These are phyloP conservation scores for Globisporangium iwayamae DNA, from an alignment of 352 stramenopile genomes.

Conservation along the genomic window DNA sequence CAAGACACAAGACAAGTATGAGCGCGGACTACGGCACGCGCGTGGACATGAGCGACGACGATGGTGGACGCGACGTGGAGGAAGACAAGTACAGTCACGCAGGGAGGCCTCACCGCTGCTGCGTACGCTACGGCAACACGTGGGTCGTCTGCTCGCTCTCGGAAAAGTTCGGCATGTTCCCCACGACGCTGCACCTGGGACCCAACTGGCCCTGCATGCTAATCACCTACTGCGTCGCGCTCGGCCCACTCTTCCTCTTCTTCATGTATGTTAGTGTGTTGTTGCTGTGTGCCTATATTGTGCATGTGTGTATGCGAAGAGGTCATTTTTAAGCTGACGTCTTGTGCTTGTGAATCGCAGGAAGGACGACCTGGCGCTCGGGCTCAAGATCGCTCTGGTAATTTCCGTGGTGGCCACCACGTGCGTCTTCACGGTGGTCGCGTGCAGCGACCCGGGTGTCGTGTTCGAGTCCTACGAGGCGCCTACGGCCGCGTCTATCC, in stretches of 20 bases:
- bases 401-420: slow-evolving; percentile 56
- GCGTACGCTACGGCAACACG: slow-evolving; percentile 54
- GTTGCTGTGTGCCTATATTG: not conserved
- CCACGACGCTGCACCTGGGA: slow-evolving; percentile 56
- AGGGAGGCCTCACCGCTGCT: slow-evolving; percentile 22
- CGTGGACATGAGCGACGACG: slow-evolving; percentile 3
- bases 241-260: slow-evolving; percentile 53
- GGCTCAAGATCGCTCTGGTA: slow-evolving; percentile 45
- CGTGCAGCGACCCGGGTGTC: slow-evolving; percentile 72
- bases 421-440: slow-evolving; percentile 69
- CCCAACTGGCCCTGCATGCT: slow-evolving; percentile 74
- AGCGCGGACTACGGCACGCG: slow-evolving; percentile 14
- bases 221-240: slow-evolving; percentile 63
- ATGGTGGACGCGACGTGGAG: not conserved
- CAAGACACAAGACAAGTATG: not conserved
- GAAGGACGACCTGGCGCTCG: slow-evolving; percentile 31
- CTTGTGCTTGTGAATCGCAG: slow-evolving; percentile 6
- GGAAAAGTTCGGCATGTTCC: slow-evolving; percentile 50
- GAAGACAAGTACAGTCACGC: slow-evolving; percentile 16
- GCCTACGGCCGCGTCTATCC: slow-evolving; percentile 13
- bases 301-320: not conserved
- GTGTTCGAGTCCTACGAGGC: slow-evolving; percentile 49
- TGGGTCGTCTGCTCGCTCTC: slow-evolving; percentile 54
- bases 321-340: not conserved
- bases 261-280: slow-evolving; percentile 26